These are phyloP conservation scores for Cardamine chenopodiifolia DNA, from an alignment of 345 rosid genomes.

Conservation along the genomic window DNA sequence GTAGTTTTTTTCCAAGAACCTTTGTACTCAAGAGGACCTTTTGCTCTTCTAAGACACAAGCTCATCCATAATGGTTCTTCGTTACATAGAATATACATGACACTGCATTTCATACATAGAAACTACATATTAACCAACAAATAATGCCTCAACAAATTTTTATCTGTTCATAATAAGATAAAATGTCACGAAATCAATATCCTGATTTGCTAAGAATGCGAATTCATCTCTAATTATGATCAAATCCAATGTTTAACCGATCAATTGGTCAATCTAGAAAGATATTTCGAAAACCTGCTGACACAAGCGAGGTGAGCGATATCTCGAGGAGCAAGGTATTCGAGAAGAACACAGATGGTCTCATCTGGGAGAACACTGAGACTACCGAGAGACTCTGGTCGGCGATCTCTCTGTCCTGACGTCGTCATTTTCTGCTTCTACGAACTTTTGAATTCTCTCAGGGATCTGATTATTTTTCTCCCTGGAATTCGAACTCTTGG, in stretches of 20 bases:
- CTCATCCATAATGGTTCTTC: slow-evolving; percentile 97
- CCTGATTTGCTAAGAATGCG: neutral
- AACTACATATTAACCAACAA: neutral
- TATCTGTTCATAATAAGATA: neutral
- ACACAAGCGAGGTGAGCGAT: slow-evolving; percentile 79
- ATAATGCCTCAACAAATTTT: neutral
- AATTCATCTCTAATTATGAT: neutral
- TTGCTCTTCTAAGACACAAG: slow-evolving; percentile 56
- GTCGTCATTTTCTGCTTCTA: slow-evolving; percentile 36
- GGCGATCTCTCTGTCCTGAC: slow-evolving; percentile 54
- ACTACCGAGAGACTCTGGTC: slow-evolving; percentile 69
- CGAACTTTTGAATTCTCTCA: neutral
- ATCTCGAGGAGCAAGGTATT: slow-evolving; percentile 67
- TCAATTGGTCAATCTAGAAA: neutral
- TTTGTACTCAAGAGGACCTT: slow-evolving; percentile 61
- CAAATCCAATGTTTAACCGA: neutral
- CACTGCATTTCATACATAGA: slow-evolving; percentile 48
- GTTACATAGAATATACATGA: slow-evolving; percentile 79
- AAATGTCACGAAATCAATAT: neutral
- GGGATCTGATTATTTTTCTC: slow-evolving; percentile 15
- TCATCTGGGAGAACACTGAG: slow-evolving; percentile 77
- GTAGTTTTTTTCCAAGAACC: slow-evolving; percentile 92
- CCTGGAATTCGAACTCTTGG: neutral
- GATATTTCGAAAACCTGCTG: slow-evolving; percentile 65
- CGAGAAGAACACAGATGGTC: slow-evolving; percentile 61